phyloP scores from a whole-genome alignment of 2,329 filamentous ascomycete species.

The Hypoxylon sp. region DNA sequence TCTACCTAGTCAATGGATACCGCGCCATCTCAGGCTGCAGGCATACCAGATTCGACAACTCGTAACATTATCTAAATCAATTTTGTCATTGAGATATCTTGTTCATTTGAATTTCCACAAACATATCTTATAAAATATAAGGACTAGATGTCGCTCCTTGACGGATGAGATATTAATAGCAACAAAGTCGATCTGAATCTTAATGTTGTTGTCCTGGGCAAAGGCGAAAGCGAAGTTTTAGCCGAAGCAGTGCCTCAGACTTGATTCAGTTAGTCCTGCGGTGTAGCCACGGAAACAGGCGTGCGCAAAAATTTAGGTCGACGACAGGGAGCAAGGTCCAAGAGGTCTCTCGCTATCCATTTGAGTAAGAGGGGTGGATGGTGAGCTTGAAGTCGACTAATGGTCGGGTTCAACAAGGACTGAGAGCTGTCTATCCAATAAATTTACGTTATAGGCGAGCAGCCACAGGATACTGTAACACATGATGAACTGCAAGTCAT shows the following conservation, averaged over 20 bases:
- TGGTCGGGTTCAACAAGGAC: constrained; percentile 38
- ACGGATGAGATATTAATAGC: constrained; percentile 24
- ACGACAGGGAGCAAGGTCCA: neutral
- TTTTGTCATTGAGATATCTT: neutral
- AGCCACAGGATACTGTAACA: constrained; percentile 45
- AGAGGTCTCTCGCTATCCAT: constrained; percentile 11
- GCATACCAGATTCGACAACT: constrained; percentile 12
- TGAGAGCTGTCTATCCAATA: constrained; percentile 46
- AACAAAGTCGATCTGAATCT: constrained; percentile 19
- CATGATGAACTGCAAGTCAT: constrained; percentile 31
- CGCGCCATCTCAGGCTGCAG: constrained; percentile 18
- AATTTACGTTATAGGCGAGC: constrained; percentile 49
- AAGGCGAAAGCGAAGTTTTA: constrained; percentile 16
- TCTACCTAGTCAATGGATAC: constrained; percentile 18
- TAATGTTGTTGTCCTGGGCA: constrained; percentile 19
- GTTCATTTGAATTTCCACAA: neutral
- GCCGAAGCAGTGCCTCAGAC: constrained; percentile 32
- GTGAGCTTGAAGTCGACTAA: constrained; percentile 36
- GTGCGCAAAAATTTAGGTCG: constrained; percentile 21
- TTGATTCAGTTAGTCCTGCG: constrained; percentile 21
- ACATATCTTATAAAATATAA: neutral
- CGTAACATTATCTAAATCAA: neutral
- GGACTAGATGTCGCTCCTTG: neutral
- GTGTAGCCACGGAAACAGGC: constrained; percentile 37
- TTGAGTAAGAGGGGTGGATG: constrained; percentile 22